These are phyloP conservation scores for Funneliformis mosseae DNA, from an alignment of 192 early-diverging fungal species.

Conservation along the genomic window DNA sequence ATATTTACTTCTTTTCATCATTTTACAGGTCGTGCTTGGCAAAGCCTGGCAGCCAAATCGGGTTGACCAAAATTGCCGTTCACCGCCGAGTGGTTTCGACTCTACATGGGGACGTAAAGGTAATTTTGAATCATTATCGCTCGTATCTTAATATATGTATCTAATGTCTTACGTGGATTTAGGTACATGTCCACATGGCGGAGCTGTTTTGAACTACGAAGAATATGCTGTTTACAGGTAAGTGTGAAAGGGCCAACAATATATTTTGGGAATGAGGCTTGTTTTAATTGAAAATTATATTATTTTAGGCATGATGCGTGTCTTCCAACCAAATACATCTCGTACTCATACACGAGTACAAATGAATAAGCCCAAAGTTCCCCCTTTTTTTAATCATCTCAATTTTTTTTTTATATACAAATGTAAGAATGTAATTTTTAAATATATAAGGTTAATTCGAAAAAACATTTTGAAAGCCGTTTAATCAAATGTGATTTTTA, in stretches of 20 bases:
- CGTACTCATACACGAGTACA: slow-evolving; percentile 16
- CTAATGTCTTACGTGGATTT: not conserved
- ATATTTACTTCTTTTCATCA: too few species aligned
- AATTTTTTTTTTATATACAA: too few species aligned
- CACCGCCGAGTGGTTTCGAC: not conserved
- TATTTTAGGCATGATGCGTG: slow-evolving; percentile 16
- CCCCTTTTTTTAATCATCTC: too few species aligned
- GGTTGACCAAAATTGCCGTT: not conserved
- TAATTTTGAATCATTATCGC: not conserved
- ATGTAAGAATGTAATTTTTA: too few species aligned
- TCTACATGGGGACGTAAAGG: slow-evolving; percentile 27
- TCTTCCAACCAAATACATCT: slow-evolving; percentile 7
- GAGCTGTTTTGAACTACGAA: not conserved
- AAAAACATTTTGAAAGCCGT: too few species aligned
- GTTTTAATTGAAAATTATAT: not conserved
- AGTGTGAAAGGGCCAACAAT: not conserved
- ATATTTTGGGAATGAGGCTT: not conserved
- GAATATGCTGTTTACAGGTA: slow-evolving; percentile 26
- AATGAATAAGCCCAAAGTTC: not conserved
- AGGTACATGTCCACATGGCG: slow-evolving; percentile 16
- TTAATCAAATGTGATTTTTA: too few species aligned
- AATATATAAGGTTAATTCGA: too few species aligned
- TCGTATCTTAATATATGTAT: not conserved
- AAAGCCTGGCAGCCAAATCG: slow-evolving; percentile 6
- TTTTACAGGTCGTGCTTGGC: slow-evolving; percentile 15